Evolutionary conservation across 2,329 filamentous ascomycete genomes (phyloP).

Genomic region (Colletotrichum kahawae): DNA sequence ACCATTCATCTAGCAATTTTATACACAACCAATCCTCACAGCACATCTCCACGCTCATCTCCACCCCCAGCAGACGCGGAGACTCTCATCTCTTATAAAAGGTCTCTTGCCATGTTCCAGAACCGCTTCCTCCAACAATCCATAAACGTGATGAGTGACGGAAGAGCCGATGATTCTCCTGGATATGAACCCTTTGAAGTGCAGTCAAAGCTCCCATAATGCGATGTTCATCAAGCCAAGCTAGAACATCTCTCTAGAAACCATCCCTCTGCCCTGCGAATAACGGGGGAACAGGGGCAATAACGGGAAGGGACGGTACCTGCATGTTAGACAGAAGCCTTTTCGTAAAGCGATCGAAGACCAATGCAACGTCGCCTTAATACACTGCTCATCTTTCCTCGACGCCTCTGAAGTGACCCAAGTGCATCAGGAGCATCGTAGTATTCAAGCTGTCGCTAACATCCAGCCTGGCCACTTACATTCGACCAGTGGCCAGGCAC

Average conservation of each 20-base stretch:
- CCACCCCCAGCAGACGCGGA: accelerated
- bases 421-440: accelerated
- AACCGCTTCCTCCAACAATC: background rate
- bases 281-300: background rate
- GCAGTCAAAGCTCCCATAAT: background rate
- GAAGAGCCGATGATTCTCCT: background rate
- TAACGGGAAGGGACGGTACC: background rate
- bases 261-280: accelerated
- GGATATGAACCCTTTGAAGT: accelerated
- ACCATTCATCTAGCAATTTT: too few relatives aligned
- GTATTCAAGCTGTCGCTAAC: background rate
- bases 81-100: background rate
- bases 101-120: background rate
- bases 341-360: background rate
- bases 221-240: accelerated
- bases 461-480: background rate
- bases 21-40: too few relatives aligned
- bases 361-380: background rate
- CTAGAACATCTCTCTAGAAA: accelerated
- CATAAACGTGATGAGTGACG: too few relatives aligned
- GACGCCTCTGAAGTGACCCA: accelerated
- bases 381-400: background rate
- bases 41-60: background rate
- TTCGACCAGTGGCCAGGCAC: background rate
- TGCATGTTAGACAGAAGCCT: background rate